Evolutionary conservation across 2,329 filamentous ascomycete genomes (phyloP).

Genomic region (Colletotrichum godetiae): DNA sequence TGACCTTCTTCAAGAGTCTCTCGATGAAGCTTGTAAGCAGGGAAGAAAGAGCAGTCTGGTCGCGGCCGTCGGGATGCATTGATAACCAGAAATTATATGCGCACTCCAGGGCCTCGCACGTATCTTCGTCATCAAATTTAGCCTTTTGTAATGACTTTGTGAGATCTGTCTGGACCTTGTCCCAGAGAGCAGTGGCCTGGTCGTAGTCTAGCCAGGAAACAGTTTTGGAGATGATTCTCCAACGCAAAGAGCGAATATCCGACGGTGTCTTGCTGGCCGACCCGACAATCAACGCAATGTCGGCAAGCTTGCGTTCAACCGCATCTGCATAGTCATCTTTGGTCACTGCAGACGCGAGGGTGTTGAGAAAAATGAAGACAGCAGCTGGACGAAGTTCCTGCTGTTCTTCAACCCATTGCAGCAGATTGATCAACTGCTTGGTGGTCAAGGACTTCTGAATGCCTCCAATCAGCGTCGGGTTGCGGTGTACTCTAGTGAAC

Average conservation of each 20-base stretch:
- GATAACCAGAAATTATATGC: slow-evolving; percentile 51
- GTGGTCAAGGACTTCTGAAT: slow-evolving; percentile 58
- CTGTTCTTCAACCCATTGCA: slow-evolving; percentile 55
- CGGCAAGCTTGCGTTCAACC: slow-evolving; percentile 51
- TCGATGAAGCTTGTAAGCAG: slow-evolving; percentile 47
- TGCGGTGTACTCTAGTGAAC: slow-evolving; percentile 38
- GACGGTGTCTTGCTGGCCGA: slow-evolving; percentile 43
- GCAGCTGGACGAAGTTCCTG: slow-evolving; percentile 44
- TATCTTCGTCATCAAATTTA: slow-evolving; percentile 46
- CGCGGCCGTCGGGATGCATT: slow-evolving; percentile 49
- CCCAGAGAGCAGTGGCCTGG: slow-evolving; percentile 48
- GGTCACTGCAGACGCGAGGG: slow-evolving; percentile 54
- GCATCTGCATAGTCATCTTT: slow-evolving; percentile 56
- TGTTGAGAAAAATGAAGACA: slow-evolving; percentile 55
- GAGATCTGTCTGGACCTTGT: slow-evolving; percentile 45
- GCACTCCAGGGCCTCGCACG: slow-evolving; percentile 55
- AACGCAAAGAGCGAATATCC: slow-evolving; percentile 49
- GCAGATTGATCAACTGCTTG: slow-evolving; percentile 54
- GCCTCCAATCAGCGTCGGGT: slow-evolving; percentile 15
- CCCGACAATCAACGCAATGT: slow-evolving; percentile 44
- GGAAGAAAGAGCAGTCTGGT: slow-evolving; percentile 43
- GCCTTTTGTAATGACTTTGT: slow-evolving; percentile 47
- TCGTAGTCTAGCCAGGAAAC: slow-evolving; percentile 47
- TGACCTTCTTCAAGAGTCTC: slow-evolving; percentile 41
- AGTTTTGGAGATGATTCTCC: slow-evolving; percentile 51